Percentiles rank a stretch among this genome's conserved stretches.
Evolutionary conservation across 192 early-diverging fungal species (phyloP).

Genomic region (Mycoemilia scoparia): DNA sequence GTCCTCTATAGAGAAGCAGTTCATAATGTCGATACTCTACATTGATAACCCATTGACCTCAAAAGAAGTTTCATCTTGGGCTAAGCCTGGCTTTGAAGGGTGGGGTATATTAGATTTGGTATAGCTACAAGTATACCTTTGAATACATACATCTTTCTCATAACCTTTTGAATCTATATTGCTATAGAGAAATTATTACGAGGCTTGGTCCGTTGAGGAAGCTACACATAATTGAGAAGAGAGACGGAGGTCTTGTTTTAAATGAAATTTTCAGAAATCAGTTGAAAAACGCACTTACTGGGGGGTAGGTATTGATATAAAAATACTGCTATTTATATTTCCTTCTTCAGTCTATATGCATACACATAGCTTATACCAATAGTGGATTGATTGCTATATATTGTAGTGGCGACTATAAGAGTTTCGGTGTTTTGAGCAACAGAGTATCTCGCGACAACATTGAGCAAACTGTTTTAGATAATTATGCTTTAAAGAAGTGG

Average conservation of each 20-base stretch:
- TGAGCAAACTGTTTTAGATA: constrained; percentile 52
- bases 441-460: constrained; percentile 42
- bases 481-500: constrained; percentile 70
- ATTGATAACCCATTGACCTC: constrained; percentile 38
- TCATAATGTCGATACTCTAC: constrained; percentile 80
- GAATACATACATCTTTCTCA: not conserved
- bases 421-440: constrained; percentile 61
- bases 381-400: too few species aligned
- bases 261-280: constrained; percentile 47
- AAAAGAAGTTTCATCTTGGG: constrained; percentile 49
- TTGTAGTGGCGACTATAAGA: constrained; percentile 63
- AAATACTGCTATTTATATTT: not conserved
- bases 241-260: constrained; percentile 32
- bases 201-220: constrained; percentile 50
- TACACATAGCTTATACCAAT: too few species aligned
- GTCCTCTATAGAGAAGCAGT: constrained; percentile 67
- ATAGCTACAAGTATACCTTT: not conserved
- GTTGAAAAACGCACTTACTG: constrained; percentile 52
- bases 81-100: constrained; percentile 8
- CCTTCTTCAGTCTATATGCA: not conserved
- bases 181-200: constrained; percentile 34
- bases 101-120: constrained; percentile 4
- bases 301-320: constrained; percentile 8
- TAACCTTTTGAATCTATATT: constrained; percentile 1
- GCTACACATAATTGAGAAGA: constrained; percentile 48